Evolutionary conservation across 2,329 filamentous ascomycete genomes (phyloP).

Genomic region (Fusarium continuum): DNA sequence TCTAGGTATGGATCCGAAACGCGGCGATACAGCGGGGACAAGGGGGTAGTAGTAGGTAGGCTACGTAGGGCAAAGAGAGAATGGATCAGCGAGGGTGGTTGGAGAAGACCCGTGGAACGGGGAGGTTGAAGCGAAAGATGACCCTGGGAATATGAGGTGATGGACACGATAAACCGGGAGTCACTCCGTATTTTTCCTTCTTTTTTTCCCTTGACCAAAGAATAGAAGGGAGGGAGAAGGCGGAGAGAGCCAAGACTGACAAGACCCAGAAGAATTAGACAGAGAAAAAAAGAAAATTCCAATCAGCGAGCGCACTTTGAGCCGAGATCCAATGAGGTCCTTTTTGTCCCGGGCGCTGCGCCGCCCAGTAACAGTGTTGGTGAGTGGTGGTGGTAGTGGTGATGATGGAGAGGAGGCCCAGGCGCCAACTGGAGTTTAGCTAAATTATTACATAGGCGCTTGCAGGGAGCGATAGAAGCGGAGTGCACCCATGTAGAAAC

Average conservation of each 20-base stretch:
- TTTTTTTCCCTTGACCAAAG: slow-evolving; percentile 1
- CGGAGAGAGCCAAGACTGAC: slow-evolving; percentile 20
- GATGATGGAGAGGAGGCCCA: slow-evolving; percentile 20
- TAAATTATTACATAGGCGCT: slow-evolving; percentile 15
- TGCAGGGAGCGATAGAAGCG: neutral
- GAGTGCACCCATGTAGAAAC: slow-evolving; percentile 14
- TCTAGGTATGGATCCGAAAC: slow-evolving; percentile 36
- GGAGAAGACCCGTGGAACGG: slow-evolving; percentile 8
- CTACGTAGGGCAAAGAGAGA: slow-evolving; percentile 14
- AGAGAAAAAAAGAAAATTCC: slow-evolving; percentile 22
- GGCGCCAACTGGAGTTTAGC: slow-evolving; percentile 24
- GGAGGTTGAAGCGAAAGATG: slow-evolving; percentile 19
- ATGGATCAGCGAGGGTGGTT: slow-evolving; percentile 38
- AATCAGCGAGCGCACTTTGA: slow-evolving; percentile 28
- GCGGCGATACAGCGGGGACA: slow-evolving; percentile 30
- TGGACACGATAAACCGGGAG: neutral
- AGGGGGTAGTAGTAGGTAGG: too few relatives aligned
- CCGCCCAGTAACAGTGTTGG: slow-evolving; percentile 23
- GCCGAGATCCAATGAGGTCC: slow-evolving; percentile 12
- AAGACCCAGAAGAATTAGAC: slow-evolving; percentile 22
- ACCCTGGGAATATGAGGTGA: slow-evolving; percentile 22
- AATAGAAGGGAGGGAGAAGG: slow-evolving; percentile 19
- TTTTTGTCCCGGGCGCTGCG: slow-evolving; percentile 31
- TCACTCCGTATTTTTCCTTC: neutral
- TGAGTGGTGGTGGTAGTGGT: slow-evolving; percentile 20